Evolutionary conservation across 2,329 filamentous ascomycete genomes (phyloP).

Genomic region (Didymella lethalis): DNA sequence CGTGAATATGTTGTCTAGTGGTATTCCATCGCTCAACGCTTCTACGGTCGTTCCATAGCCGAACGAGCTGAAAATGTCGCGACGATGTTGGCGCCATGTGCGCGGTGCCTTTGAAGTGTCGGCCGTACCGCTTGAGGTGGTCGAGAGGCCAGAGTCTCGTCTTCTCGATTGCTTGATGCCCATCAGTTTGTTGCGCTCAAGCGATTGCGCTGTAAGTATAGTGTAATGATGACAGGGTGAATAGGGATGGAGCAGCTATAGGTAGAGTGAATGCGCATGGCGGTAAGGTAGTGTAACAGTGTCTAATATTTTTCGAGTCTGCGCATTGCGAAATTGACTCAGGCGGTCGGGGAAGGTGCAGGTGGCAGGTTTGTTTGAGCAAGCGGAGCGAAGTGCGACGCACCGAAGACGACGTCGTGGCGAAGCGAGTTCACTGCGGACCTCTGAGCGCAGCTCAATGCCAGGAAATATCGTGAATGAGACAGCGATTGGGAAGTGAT

Average conservation of each 20-base stretch:
- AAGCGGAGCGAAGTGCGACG: neutral
- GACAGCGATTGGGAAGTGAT: too few species aligned
- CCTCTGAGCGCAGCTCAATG: too few species aligned
- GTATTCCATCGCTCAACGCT: slow-evolving; percentile 15
- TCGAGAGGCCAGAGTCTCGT: neutral
- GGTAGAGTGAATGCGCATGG: neutral
- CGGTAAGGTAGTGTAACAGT: neutral
- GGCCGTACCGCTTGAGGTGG: neutral
- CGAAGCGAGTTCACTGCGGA: neutral
- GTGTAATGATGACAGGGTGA: neutral
- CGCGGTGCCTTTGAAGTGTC: neutral
- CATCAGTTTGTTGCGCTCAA: neutral
- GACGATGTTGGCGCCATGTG: slow-evolving; percentile 18
- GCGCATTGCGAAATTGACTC: neutral
- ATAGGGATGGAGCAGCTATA: neutral
- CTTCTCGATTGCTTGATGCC: neutral
- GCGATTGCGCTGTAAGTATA: neutral
- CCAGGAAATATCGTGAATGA: too few species aligned
- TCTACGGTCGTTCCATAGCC: slow-evolving; percentile 9
- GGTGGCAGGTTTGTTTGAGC: neutral
- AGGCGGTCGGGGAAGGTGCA: slow-evolving; percentile 3
- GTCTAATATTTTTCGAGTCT: neutral
- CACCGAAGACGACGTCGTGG: neutral
- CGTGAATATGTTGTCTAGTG: slow-evolving; percentile 51
- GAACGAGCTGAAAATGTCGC: slow-evolving; percentile 24